phyloP scores from a whole-genome alignment of 2,329 filamentous ascomycete species.

The Botrytis medusae region DNA sequence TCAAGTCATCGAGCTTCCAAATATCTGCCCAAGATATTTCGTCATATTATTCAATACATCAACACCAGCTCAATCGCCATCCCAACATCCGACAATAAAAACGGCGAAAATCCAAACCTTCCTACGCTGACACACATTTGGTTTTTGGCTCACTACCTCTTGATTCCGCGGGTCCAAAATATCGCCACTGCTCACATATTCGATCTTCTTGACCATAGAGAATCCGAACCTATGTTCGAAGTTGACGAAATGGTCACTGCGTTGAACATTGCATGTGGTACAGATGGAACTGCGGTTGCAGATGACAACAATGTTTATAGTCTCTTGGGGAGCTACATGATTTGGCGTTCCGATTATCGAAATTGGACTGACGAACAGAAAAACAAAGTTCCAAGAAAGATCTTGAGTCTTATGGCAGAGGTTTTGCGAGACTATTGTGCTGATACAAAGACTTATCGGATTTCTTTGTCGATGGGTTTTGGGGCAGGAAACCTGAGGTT shows the following conservation, averaged over 20 bases:
- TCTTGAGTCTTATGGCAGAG: not conserved
- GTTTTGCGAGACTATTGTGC: no score
- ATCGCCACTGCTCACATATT: not conserved
- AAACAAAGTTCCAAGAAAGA: not conserved
- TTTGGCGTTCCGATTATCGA: not conserved
- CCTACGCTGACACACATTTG: not conserved
- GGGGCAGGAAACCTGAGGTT: no score
- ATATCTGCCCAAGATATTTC: not conserved
- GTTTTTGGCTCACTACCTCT: not conserved
- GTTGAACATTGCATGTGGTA: not conserved
- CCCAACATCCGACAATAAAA: not conserved
- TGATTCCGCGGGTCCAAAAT: not conserved
- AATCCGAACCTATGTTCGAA: not conserved
- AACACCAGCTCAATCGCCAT: not conserved
- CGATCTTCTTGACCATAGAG: not conserved
- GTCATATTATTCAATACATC: constrained; percentile 2
- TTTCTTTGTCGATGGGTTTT: no score
- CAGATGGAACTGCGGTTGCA: not conserved
- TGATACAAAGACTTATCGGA: no score
- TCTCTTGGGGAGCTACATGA: not conserved
- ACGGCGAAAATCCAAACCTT: not conserved
- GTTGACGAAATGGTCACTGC: not conserved
- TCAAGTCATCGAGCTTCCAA: not conserved
- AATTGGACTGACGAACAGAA: not conserved
- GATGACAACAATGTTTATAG: not conserved